Percentiles rank a stretch among this genome's conserved stretches.
phyloP scores from a whole-genome alignment of 2,329 filamentous ascomycete species.

The Domatiomyces globalis region DNA sequence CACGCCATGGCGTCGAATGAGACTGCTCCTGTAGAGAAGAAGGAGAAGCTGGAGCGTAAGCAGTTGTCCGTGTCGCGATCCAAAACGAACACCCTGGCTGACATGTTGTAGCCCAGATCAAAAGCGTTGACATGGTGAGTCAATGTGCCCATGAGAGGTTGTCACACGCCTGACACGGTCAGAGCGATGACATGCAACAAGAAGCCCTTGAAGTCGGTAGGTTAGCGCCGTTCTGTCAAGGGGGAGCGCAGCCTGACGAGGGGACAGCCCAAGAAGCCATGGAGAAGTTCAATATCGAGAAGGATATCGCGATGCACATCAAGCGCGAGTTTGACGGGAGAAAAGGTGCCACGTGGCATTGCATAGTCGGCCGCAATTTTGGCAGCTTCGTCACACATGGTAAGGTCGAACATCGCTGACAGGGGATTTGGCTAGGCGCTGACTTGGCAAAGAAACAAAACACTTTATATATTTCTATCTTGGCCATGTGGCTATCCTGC shows the following conservation, averaged over 20 bases:
- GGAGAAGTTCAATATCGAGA: slow-evolving; percentile 58
- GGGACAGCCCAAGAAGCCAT: slow-evolving; percentile 53
- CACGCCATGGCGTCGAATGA: slow-evolving; percentile 11
- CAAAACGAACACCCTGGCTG: slow-evolving; percentile 4
- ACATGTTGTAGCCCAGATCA: slow-evolving; percentile 63
- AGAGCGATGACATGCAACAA: slow-evolving; percentile 96
- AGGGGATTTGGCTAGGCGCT: neutral
- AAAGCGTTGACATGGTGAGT: slow-evolving; percentile 90
- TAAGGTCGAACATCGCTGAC: slow-evolving; percentile 32
- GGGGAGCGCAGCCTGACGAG: slow-evolving; percentile 1
- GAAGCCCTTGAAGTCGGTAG: slow-evolving; percentile 91
- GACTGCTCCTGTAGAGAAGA: slow-evolving; percentile 30
- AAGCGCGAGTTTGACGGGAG: slow-evolving; percentile 97
- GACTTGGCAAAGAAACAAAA: slow-evolving; percentile 62
- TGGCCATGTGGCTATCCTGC: slow-evolving; percentile 90
- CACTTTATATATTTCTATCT: slow-evolving; percentile 99
- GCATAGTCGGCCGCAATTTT: slow-evolving; percentile 96
- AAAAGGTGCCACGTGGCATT: slow-evolving; percentile 98
- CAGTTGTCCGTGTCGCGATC: neutral
- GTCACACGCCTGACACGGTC: slow-evolving; percentile 2
- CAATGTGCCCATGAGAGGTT: slow-evolving; percentile 4
- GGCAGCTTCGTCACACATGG: slow-evolving; percentile 97
- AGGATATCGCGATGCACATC: slow-evolving; percentile 92
- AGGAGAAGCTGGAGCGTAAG: slow-evolving; percentile 66
- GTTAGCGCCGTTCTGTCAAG: slow-evolving; percentile 24